These are phyloP conservation scores for Drosera spatulata DNA, from an alignment of 179 eudicot genomes.

Conservation along the genomic window DNA sequence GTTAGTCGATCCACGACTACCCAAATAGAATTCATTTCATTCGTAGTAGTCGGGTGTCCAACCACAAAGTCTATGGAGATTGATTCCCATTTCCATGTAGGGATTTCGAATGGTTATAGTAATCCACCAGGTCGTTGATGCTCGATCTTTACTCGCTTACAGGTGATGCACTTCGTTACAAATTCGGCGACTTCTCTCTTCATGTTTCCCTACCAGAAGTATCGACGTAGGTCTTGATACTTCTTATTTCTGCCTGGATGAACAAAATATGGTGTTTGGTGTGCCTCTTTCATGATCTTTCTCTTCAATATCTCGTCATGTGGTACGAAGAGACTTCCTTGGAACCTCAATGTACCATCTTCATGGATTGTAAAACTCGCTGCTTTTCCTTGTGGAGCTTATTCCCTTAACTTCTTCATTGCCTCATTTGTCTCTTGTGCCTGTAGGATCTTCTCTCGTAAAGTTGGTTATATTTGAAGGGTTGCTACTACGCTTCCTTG, in stretches of 20 bases:
- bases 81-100: too few species aligned
- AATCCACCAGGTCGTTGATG: too few species aligned
- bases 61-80: neutral
- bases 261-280: neutral
- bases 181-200: neutral
- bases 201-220: neutral
- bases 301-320: neutral
- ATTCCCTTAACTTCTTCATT: neutral
- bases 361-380: neutral
- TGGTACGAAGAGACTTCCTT: neutral
- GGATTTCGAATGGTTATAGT: too few species aligned
- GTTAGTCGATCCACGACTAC: too few species aligned
- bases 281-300: neutral
- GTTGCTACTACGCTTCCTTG: too few species aligned
- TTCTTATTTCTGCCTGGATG: neutral
- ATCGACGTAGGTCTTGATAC: neutral
- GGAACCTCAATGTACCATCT: neutral
- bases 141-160: too few species aligned
- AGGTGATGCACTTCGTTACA: too few species aligned
- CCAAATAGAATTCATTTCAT: neutral
- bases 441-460: too few species aligned
- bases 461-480: too few species aligned
- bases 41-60: neutral
- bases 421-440: neutral
- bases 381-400: neutral